Conservation (phyloP, 192 early-diverging fungal genomes). For the Geosiphon pyriformis region DNA sequence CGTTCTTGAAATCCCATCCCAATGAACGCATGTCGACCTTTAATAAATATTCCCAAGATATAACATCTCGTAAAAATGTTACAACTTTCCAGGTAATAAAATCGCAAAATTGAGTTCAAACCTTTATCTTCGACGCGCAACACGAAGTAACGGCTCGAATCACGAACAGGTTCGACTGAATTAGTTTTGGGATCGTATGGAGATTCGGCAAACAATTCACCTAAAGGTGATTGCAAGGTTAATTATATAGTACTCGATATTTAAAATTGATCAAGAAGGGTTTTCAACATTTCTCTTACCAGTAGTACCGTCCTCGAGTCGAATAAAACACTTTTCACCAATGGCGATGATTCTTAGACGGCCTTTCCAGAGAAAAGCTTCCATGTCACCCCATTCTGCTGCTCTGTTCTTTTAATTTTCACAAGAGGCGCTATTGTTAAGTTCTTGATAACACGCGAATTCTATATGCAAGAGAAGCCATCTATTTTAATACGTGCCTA, state of each 20-base stretch:
- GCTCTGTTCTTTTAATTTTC: slow-evolving; percentile 44
- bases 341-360: slow-evolving; percentile 65
- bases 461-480: too few relatives aligned
- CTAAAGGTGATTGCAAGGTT: too few relatives aligned
- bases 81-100: too few relatives aligned
- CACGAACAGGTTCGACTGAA: slow-evolving; percentile 72
- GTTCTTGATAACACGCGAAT: too few relatives aligned
- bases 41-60: neutral
- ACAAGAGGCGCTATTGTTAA: neutral
- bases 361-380: slow-evolving; percentile 72
- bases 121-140: slow-evolving; percentile 64
- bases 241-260: neutral
- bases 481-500: slow-evolving; percentile 41
- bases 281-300: slow-evolving; percentile 20
- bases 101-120: neutral
- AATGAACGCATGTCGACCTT: slow-evolving; percentile 74
- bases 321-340: slow-evolving; percentile 63
- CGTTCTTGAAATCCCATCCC: slow-evolving; percentile 84
- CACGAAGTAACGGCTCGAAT: slow-evolving; percentile 86
- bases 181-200: slow-evolving; percentile 64
- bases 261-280: neutral
- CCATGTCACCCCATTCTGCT: slow-evolving; percentile 74
- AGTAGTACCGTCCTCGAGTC: slow-evolving; percentile 62
- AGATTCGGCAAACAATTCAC: slow-evolving; percentile 79
- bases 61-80: too few relatives aligned